These are phyloP conservation scores for Rhynchosporium secalis DNA, from an alignment of 2,329 filamentous ascomycete species.

Conservation along the genomic window DNA sequence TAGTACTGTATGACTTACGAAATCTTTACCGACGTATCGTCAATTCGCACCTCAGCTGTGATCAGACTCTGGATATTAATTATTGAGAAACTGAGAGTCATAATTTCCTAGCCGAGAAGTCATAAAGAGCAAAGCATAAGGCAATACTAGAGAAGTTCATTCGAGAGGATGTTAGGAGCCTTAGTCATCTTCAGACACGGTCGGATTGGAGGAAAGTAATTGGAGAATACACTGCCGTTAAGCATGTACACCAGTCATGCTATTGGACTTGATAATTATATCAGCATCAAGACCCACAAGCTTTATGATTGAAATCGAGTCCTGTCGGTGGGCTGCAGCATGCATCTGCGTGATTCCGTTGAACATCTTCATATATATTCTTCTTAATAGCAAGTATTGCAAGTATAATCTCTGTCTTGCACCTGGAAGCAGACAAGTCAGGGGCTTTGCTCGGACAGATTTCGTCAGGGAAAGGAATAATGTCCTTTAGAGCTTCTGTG, in stretches of 20 bases:
- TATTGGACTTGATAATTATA: background rate
- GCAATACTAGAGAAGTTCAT: too few species aligned
- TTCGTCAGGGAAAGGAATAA: conserved; percentile 32
- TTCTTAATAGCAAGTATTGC: background rate
- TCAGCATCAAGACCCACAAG: background rate
- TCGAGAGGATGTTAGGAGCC: too few species aligned
- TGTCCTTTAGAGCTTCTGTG: conserved; percentile 23
- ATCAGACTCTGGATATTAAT: background rate
- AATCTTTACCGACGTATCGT: background rate
- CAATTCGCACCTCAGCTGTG: background rate
- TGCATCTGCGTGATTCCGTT: background rate
- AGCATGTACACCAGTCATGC: background rate
- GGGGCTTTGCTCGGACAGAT: conserved; percentile 9
- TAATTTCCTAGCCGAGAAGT: too few species aligned
- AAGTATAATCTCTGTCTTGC: background rate
- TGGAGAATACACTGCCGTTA: background rate
- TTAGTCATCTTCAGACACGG: too few species aligned
- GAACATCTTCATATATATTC: background rate
- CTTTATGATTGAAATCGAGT: background rate
- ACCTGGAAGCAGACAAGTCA: background rate
- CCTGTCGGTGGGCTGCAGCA: background rate
- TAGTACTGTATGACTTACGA: background rate
- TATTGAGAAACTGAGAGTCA: too few species aligned
- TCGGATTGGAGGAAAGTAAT: too few species aligned
- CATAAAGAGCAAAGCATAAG: too few species aligned